Conservation (phyloP, 257 asterid species). For the Solanum pinnatisectum region DNA sequence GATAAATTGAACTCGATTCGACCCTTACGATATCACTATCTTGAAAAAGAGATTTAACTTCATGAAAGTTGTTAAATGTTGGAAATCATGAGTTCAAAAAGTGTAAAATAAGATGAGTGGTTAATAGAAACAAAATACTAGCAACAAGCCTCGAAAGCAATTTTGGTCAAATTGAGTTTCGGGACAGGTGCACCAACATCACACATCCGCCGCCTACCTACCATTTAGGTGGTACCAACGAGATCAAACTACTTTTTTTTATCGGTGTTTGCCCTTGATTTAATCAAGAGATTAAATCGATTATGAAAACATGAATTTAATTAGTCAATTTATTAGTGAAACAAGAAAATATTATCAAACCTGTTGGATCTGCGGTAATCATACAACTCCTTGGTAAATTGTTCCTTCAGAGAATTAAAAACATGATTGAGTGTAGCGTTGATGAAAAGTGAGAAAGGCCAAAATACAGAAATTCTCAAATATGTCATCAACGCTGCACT, state of each 20-base stretch:
- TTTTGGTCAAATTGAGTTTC: background rate
- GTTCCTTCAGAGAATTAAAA: constrained; percentile 1
- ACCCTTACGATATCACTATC: background rate
- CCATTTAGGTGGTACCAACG: background rate
- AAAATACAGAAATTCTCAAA: background rate
- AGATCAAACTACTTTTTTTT: background rate
- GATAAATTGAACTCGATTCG: background rate
- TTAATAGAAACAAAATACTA: too few species aligned
- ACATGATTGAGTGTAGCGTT: background rate
- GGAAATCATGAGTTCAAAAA: background rate
- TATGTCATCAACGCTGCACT: constrained; percentile 16
- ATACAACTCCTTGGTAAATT: background rate
- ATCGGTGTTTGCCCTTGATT: background rate
- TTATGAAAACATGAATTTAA: too few species aligned
- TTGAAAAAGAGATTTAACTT: background rate
- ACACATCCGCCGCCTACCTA: background rate
- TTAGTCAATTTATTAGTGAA: background rate
- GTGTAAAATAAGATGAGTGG: too few species aligned
- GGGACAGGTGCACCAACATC: background rate
- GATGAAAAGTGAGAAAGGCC: background rate
- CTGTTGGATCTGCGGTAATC: background rate
- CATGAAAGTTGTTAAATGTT: background rate
- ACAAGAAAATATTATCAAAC: background rate
- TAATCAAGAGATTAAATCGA: background rate
- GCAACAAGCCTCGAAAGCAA: too few species aligned